Evolutionary conservation across 2,329 filamentous ascomycete species (phyloP).

Genomic region (Blastomyces percursus): DNA sequence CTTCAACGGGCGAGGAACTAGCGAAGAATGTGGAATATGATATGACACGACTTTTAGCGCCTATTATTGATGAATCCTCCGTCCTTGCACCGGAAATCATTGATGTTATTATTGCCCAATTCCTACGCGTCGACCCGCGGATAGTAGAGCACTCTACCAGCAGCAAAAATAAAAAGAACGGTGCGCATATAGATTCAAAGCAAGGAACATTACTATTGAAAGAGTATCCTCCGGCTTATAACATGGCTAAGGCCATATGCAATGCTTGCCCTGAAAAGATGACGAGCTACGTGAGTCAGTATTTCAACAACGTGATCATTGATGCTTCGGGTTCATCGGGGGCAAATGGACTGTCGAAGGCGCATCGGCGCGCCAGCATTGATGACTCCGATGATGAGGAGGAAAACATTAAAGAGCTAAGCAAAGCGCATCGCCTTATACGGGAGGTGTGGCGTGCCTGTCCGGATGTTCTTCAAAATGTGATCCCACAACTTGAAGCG

Average conservation of each 20-base stretch:
- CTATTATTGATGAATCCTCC: conserved; percentile 74
- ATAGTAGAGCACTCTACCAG: conserved; percentile 34
- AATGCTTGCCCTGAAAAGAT: conserved; percentile 85
- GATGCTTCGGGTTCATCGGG: conserved; percentile 59
- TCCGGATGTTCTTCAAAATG: conserved; percentile 78
- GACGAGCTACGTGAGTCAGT: conserved; percentile 86
- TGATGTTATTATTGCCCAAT: conserved; percentile 91
- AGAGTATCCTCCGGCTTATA: conserved; percentile 82
- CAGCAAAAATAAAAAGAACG: conserved; percentile 46
- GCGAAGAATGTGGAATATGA: conserved; percentile 90
- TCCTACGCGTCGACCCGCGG: conserved; percentile 71
- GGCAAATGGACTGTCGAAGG: conserved; percentile 42
- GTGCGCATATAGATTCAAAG: conserved; percentile 53
- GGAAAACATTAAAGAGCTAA: conserved; percentile 74
- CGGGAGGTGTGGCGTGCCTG: conserved; percentile 90
- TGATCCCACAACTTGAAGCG: conserved; percentile 85
- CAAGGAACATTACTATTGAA: conserved; percentile 78
- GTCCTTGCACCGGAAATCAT: conserved; percentile 71
- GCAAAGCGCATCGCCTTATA: conserved; percentile 79
- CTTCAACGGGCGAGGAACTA: conserved; percentile 65
- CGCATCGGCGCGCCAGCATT: conserved; percentile 38
- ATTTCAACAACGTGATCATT: conserved; percentile 93
- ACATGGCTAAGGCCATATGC: conserved; percentile 93
- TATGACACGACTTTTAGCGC: conserved; percentile 74
- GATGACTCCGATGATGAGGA: conserved; percentile 60